A percentile compares a stretch with the other conserved stretches of the same genome.
Conservation (phyloP, 2,329 filamentous ascomycete species). For the Sporothrix inflata region DNA sequence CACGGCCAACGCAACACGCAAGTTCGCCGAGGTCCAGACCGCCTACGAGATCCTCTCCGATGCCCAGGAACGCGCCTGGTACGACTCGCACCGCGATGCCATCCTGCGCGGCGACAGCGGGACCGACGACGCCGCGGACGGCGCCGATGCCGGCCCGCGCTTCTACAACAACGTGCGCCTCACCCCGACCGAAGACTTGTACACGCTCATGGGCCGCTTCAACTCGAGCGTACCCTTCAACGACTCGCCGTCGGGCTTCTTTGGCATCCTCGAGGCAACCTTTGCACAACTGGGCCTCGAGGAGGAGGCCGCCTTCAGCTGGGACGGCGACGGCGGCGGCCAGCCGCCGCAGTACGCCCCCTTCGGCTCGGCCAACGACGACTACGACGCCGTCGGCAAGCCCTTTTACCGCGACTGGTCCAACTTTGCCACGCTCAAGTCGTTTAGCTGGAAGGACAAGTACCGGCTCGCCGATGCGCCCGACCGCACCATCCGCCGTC, state of each 20-base stretch:
- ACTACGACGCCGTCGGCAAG: slow-evolving; percentile 75
- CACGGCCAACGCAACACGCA: slow-evolving; percentile 75
- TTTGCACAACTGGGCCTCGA: slow-evolving; percentile 82
- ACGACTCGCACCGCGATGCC: slow-evolving; percentile 88
- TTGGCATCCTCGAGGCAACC: slow-evolving; percentile 72
- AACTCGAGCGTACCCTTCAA: slow-evolving; percentile 77
- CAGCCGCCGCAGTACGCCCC: slow-evolving; percentile 67
- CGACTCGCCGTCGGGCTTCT: slow-evolving; percentile 82
- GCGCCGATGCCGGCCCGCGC: slow-evolving; percentile 44
- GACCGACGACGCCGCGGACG: slow-evolving; percentile 43
- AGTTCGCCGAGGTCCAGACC: slow-evolving; percentile 89
- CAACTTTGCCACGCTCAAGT: slow-evolving; percentile 80
- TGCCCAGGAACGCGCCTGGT: slow-evolving; percentile 94
- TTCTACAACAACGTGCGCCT: slow-evolving; percentile 67
- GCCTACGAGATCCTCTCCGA: slow-evolving; percentile 97
- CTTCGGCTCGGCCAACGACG: slow-evolving; percentile 77
- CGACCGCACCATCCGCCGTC: slow-evolving; percentile 76
- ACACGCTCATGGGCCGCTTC: slow-evolving; percentile 78
- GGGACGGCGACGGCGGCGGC: slow-evolving; percentile 56
- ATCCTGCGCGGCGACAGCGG: slow-evolving; percentile 70
- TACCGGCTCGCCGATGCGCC: slow-evolving; percentile 84
- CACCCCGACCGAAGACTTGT: slow-evolving; percentile 80
- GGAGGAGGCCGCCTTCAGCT: slow-evolving; percentile 74
- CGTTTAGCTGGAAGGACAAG: slow-evolving; percentile 86
- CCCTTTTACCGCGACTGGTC: slow-evolving; percentile 82